Conservation (phyloP, 2,329 filamentous ascomycete genomes). For the Sclerotinia trifoliorum region DNA sequence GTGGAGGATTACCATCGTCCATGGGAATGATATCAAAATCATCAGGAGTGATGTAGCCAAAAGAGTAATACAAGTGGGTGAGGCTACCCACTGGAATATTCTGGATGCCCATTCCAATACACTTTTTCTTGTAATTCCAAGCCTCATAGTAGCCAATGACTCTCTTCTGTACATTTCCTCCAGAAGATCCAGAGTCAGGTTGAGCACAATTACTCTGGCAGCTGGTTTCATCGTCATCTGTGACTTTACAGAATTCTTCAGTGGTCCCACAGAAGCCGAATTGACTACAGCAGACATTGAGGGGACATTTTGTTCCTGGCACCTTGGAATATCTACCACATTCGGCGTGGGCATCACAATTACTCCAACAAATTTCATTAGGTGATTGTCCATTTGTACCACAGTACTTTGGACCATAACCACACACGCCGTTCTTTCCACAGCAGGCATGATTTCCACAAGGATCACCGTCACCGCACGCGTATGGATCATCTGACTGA, state of each 20-base stretch:
- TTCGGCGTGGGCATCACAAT: conserved; percentile 43
- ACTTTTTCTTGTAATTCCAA: conserved; percentile 31
- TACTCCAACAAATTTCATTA: conserved; percentile 32
- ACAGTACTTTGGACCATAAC: conserved; percentile 19
- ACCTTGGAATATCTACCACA: conserved; percentile 39
- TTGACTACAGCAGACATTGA: conserved; percentile 39
- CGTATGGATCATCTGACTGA: no score
- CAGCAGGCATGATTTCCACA: conserved; percentile 27
- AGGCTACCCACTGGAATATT: conserved; percentile 24
- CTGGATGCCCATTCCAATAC: neutral
- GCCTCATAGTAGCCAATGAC: conserved; percentile 43
- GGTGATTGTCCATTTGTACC: neutral
- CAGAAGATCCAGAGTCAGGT: conserved; percentile 17
- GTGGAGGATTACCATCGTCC: conserved; percentile 3
- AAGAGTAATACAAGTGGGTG: conserved; percentile 39
- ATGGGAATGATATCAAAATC: conserved; percentile 38
- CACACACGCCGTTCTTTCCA: conserved; percentile 25
- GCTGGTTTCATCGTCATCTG: neutral
- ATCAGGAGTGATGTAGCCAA: conserved; percentile 44
- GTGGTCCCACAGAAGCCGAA: conserved; percentile 33
- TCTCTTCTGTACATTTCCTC: neutral
- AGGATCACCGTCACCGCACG: no score
- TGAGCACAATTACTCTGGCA: conserved; percentile 22
- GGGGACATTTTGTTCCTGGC: conserved; percentile 33
- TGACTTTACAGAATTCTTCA: conserved; percentile 25